Base-by-base conservation (phyloP, 108 stramenopile species). In the Parietichytrium sp. region DNA sequence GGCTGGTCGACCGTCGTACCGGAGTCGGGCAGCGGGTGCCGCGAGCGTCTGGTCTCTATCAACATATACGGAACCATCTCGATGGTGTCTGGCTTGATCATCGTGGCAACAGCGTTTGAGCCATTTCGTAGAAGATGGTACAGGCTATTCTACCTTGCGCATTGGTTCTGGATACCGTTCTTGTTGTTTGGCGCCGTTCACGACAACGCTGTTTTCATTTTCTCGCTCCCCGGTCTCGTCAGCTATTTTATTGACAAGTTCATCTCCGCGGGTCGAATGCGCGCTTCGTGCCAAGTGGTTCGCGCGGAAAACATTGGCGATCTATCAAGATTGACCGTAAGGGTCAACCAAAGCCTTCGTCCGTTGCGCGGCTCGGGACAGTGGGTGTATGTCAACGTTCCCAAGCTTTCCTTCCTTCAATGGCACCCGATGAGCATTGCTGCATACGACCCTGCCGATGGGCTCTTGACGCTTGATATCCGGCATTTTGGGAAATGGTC, bases 401-500 rank as follows among this genome's bases (percentile, higher is more conserved):
- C 36, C 38, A 42, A 72, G 33, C 38, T 42, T 3, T 72, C 61
- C 15, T 33, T 72, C 23, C 61, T 72, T 2, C 61, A 72, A 25
- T 72, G 61, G 61, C 61, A 72, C 61, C 61, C 61, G n/a, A 72
- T 72, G 61, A 72, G 61, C 20, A 42, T 72, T 7, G 61, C 38
- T 42, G 61, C 36, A 20, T 13, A 16, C 8, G 45, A 72, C 33
- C 16, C 8, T 6, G 61, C 36, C 38, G 42, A 72, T 15, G 38
- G 45, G 10, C 45, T 42, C 0, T 23, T 72, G 38, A 25, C 45
- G 15, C 45, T 72, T 72, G 36, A 72, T 42, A 72, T 72, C 45
- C 61, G 61, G 16, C 61, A 72, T 23, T n/a, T 45, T 3, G 61
- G 61, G 6, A 25, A 72, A 33, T 72, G 61, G 61, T 45, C 61